Evolutionary conservation across 192 early-diverging fungal species (phyloP), one percentile per base, ranked within the genome.

Genomic region (Spinellus fusiger): DNA sequence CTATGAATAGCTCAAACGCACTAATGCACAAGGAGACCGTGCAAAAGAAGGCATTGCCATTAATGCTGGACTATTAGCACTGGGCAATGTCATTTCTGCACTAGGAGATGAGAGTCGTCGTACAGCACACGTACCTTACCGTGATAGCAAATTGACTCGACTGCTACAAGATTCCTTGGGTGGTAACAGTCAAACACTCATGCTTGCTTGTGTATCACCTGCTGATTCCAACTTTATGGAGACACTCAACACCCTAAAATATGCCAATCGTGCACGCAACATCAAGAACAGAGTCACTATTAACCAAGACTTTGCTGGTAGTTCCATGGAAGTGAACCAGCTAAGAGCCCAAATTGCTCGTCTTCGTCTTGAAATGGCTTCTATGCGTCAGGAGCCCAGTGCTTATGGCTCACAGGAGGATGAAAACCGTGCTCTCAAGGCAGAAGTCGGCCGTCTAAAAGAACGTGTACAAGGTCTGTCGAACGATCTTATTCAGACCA

Each of bases 41-140:
- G 92, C 92, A 44, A 89, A 89, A 70, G 96, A 99, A 73, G 96
- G 96, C 47, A 98, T 98, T 32, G 85, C 92, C 0, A 99, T 98
- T 72, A 99, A 98, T 73, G 86, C 93, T 44, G 94, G 95, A n/a
- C 78, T 98, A 28, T 71, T 97, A 47, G 94, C 96, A 3, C 84
- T 99, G 7, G 96, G 96, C 28, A 99, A 98, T 75, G 94, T 95
- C 13, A 99, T 99, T 40, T 89, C 87, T 20, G 97, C 95, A 2
- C 81, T 99, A 15, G 93, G 93, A 31, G 95, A 95, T 61, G 75
- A 83, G 49, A 34, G 79, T 13, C 76, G 83, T 31, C 75, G 76
- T 27, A 77, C 72, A 3, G 74, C 79, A 7, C 93, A 97, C 58
- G 84, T 99, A 10, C 97, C 97, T 13, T 99, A 97, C 64, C 88